Evolutionary conservation across 495 filamentous ascomycete species (phyloP).

Genomic region (Penicillium roqueforti): DNA sequence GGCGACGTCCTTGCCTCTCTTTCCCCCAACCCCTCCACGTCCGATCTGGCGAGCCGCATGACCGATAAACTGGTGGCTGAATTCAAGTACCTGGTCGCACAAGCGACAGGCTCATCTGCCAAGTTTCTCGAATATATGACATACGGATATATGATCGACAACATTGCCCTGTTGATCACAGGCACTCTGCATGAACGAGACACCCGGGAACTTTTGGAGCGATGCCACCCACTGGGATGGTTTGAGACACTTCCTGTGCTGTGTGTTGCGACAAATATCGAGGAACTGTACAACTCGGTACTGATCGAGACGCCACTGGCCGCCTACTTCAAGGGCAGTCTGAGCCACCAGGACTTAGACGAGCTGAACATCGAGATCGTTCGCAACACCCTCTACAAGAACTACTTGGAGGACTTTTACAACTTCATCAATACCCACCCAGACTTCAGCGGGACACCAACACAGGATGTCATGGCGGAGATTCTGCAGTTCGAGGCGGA

Average conservation of each 20-base stretch:
- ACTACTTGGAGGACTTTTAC: conserved; percentile 97
- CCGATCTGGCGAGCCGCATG: conserved; percentile 86
- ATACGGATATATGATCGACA: conserved; percentile 99
- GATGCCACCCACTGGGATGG: conserved; percentile 96
- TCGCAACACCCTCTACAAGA: conserved; percentile 98
- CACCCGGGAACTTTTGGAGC: conserved; percentile 89
- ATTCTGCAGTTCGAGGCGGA: conserved; percentile 96
- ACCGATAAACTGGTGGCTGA: conserved; percentile 97
- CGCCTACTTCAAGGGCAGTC: conserved; percentile 91
- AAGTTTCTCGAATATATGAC: conserved; percentile 97
- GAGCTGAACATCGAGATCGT: conserved; percentile 99
- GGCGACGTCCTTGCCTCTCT: conserved; percentile 95
- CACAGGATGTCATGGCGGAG: conserved; percentile 89
- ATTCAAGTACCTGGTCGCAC: conserved; percentile 91
- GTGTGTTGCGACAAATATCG: conserved; percentile 95
- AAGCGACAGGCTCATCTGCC: conserved; percentile 82
- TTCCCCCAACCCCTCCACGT: conserved; percentile 95
- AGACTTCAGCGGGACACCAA: conserved; percentile 82
- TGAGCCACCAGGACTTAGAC: conserved; percentile 94
- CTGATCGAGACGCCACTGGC: conserved; percentile 94
- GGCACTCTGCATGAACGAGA: conserved; percentile 97
- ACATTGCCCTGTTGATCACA: conserved; percentile 96
- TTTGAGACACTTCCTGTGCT: conserved; percentile 98
- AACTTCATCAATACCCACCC: conserved; percentile 81
- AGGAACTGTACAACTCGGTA: conserved; percentile 97